These are phyloP conservation scores for Jatropha curcas DNA, from an alignment of 345 rosid species.

Conservation along the genomic window DNA sequence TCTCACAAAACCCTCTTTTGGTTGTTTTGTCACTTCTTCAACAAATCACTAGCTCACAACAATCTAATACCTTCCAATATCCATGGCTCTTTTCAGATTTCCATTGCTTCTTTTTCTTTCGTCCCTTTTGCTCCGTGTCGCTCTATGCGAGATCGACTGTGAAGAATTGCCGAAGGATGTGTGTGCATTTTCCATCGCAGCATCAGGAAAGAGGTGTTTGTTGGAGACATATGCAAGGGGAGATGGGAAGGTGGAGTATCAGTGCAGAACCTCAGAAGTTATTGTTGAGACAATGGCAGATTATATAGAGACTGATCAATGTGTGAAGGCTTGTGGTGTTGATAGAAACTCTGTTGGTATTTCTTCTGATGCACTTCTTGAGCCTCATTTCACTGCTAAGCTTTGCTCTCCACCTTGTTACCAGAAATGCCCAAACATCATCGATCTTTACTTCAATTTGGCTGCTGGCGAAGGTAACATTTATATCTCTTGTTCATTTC, in stretches of 20 bases:
- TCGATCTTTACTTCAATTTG: constrained; percentile 88
- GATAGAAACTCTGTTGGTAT: constrained; percentile 80
- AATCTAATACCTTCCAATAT: not conserved
- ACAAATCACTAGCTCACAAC: not conserved
- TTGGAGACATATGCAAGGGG: constrained; percentile 50
- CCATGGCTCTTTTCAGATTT: constrained; percentile 62
- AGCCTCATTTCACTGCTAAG: constrained; percentile 68
- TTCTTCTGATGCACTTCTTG: constrained; percentile 88
- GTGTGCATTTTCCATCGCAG: constrained; percentile 71
- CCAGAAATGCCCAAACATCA: constrained; percentile 78
- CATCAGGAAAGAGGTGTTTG: constrained; percentile 81
- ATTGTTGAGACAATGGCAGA: constrained; percentile 71
- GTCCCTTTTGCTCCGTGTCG: constrained; percentile 60
- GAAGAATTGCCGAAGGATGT: constrained; percentile 65
- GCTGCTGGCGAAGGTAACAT: constrained; percentile 94
- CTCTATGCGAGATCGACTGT: constrained; percentile 62
- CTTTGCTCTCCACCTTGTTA: constrained; percentile 81
- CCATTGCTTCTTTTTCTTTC: constrained; percentile 51
- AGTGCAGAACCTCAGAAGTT: constrained; percentile 83
- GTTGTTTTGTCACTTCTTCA: constrained; percentile 8
- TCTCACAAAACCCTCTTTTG: constrained; percentile 18
- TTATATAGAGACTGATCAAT: constrained; percentile 72
- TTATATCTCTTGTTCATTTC: not conserved
- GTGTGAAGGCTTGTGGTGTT: constrained; percentile 77
- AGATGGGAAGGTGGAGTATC: constrained; percentile 50